Base-by-base conservation (phyloP, 192 early-diverging fungal genomes). In the Chytriomyces sp. region DNA sequence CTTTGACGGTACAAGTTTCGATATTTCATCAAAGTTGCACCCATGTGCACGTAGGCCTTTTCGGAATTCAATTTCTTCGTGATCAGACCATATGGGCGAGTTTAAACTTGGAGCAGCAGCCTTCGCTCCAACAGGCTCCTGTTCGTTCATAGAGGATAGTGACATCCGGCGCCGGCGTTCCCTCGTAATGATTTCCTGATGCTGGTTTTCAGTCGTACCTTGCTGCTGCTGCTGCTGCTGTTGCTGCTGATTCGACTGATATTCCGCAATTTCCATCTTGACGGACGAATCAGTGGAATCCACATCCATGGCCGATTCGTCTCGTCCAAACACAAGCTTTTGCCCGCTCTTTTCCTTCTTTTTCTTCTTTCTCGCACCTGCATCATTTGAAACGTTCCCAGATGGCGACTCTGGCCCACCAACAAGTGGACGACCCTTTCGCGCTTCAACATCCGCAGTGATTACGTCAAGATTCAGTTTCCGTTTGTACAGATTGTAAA, bases 71-170 rank as follows among this genome's bases (percentile, higher is more conserved):
- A 85, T 79, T 43, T 89, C 90, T 76, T 97, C 96, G 23, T 88
- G 87, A 7, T 89, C 85, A n/a, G 95, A 91, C 96, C 96, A 97
- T 72, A 95, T 95, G 1, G 96, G 96, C 10, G 65, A 77, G 1
- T 65, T 44, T 6, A 16, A 26, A 11, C 13, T 20, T 16, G 16
- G 18, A 65, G 13, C 64, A 35, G 16, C 24, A 16, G 18, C 26
- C 59, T 77, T 26, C 5, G 47, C 48, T 35, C 48, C 43, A 9
- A 43, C 49, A 26, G 50, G 24, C 11, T 78, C 35, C 23, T 50
- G 35, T 77, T 78, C 64, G 9, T 78, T 59, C 50, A 70, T 69
- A 47, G 67, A 48, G 26, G 53, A 57, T 35, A 35, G 35, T 35
- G 35, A 35, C 35, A 35, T 35, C 35, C 35, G 35, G 35, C 35